phyloP scores from a whole-genome alignment of 768 basidiomycete genomes.

The Termitomyces sp. region DNA sequence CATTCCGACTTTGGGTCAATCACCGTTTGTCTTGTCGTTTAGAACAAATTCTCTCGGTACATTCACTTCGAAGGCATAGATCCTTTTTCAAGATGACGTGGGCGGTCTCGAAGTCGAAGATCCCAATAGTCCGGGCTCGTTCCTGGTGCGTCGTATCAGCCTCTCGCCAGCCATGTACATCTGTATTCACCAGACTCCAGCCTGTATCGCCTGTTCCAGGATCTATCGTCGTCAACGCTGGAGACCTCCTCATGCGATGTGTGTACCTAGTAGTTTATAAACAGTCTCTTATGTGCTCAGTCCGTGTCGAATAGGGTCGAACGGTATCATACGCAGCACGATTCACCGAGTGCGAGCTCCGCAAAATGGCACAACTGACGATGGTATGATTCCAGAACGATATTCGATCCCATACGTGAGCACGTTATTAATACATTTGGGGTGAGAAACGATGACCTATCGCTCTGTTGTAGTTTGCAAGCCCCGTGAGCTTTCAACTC shows the following conservation, averaged over 20 bases:
- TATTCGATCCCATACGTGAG: constrained; percentile 62
- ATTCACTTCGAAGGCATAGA: constrained; percentile 10
- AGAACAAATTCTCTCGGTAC: neutral
- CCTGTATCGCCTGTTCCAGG: constrained; percentile 39
- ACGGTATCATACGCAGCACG: constrained; percentile 43
- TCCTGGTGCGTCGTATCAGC: constrained; percentile 25
- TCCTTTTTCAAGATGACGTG: constrained; percentile 54
- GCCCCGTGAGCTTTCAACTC: constrained; percentile 20
- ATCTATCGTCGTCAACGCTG: constrained; percentile 46
- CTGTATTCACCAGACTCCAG: constrained; percentile 11
- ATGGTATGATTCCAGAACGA: constrained; percentile 40
- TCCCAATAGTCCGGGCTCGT: constrained; percentile 39
- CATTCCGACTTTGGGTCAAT: constrained; percentile 54
- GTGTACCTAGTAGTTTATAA: constrained; percentile 6
- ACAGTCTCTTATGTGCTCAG: neutral
- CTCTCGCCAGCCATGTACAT: neutral
- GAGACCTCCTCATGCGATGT: constrained; percentile 49
- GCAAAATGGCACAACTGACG: constrained; percentile 12
- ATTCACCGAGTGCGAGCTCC: constrained; percentile 49
- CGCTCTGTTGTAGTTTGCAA: constrained; percentile 22
- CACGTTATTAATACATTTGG: neutral
- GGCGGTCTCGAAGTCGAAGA: constrained; percentile 63
- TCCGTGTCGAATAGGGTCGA: constrained; percentile 30
- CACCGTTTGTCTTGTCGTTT: constrained; percentile 28
- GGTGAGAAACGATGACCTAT: neutral